Percentiles rank a stretch among this genome's conserved stretches.
Conservation (phyloP, 164 flowering plant genomes). For the Litsea cubeba region DNA sequence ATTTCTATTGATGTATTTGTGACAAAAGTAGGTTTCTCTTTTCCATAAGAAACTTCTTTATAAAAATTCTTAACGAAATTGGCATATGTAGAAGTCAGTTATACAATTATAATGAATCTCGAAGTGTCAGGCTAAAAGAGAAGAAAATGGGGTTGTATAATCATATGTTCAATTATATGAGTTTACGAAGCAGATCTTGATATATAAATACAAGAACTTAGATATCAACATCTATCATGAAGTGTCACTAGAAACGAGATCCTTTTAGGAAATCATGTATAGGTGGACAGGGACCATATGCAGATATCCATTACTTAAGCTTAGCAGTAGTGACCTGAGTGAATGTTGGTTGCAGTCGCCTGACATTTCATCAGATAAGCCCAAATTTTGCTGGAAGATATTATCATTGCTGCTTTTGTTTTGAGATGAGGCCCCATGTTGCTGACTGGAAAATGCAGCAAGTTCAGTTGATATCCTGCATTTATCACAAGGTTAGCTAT, state of each 20-base stretch:
- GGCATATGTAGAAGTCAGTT: no score
- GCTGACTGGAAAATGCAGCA: constrained; percentile 36
- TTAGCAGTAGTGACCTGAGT: constrained; percentile 30
- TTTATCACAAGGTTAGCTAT: neutral
- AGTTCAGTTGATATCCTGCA: constrained; percentile 66
- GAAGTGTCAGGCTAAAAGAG: no score
- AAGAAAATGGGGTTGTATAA: no score
- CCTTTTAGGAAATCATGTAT: neutral
- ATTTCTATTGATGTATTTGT: no score
- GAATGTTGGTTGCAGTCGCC: constrained; percentile 30
- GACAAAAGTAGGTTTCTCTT: no score
- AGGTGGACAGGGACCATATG: neutral
- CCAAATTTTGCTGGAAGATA: constrained; percentile 24
- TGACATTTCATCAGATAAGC: constrained; percentile 20
- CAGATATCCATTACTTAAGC: neutral
- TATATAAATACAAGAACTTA: neutral
- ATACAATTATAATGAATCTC: no score
- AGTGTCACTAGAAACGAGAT: neutral
- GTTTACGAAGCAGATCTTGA: no score
- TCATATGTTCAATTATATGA: no score
- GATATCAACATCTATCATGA: neutral
- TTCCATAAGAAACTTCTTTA: no score
- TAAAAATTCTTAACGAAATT: no score
- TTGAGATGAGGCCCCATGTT: constrained; percentile 30
- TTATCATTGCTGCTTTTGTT: constrained; percentile 32